Evolutionary conservation across 2,329 filamentous ascomycete species (phyloP).

Genomic region (Teratosphaeria destructans): DNA sequence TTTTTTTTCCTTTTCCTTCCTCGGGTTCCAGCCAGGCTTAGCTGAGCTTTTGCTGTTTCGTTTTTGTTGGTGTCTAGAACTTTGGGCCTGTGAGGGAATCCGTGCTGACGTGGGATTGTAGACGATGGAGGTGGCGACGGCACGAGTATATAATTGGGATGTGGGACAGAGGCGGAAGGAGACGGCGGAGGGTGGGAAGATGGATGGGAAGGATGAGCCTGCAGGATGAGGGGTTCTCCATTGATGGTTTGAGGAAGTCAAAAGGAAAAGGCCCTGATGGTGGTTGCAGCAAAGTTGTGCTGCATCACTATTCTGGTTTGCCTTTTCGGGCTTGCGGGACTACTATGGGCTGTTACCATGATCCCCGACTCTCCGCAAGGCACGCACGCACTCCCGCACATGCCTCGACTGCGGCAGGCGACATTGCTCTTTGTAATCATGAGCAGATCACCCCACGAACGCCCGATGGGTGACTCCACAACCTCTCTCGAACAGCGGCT

Average conservation of each 20-base stretch:
- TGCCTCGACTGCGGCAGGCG: too few species aligned
- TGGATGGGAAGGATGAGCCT: constrained; percentile 3
- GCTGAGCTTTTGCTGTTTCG: neutral
- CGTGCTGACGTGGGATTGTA: constrained; percentile 26
- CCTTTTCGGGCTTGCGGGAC: too few species aligned
- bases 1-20: constrained; percentile 4
- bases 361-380: too few species aligned
- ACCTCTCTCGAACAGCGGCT: neutral
- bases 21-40: too few species aligned
- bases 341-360: too few species aligned
- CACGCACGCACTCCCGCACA: too few species aligned
- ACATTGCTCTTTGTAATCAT: too few species aligned
- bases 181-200: constrained; percentile 46
- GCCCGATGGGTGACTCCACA: neutral
- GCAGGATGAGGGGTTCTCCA: neutral
- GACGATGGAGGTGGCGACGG: constrained; percentile 94
- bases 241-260: neutral
- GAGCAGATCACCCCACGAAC: too few species aligned
- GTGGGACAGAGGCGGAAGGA: constrained; percentile 92
- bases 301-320: too few species aligned
- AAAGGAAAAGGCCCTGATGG: neutral
- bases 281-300: too few species aligned
- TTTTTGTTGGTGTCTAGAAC: too few species aligned
- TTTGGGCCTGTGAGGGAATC: neutral
- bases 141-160: constrained; percentile 99